Conservation (phyloP, 2,329 filamentous ascomycete species). For the Knoxdaviesia proteae region DNA sequence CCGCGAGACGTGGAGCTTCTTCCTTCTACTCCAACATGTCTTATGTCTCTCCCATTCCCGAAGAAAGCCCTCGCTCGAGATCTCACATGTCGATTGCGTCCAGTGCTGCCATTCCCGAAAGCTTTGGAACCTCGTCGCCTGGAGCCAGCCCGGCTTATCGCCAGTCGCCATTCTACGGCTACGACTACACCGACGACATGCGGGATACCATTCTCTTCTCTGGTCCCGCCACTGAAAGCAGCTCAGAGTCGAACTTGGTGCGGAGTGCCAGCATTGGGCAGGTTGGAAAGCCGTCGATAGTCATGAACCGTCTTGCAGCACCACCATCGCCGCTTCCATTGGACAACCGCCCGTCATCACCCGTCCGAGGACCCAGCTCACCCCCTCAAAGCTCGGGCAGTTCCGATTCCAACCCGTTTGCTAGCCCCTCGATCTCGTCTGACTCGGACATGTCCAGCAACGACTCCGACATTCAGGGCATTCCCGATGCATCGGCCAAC, state of each 20-base stretch:
- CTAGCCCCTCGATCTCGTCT: no score
- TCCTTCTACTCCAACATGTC: slow-evolving; percentile 46
- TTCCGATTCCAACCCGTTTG: no score
- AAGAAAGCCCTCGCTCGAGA: slow-evolving; percentile 38
- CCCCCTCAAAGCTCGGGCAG: no score
- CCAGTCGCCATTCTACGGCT: slow-evolving; percentile 15
- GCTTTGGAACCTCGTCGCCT: slow-evolving; percentile 31
- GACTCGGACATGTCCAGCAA: no score
- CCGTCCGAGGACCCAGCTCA: no score
- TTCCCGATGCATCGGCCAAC: slow-evolving; percentile 27
- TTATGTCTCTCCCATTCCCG: slow-evolving; percentile 55
- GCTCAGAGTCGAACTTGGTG: slow-evolving; percentile 22
- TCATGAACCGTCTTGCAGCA: slow-evolving; percentile 17
- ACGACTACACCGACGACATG: slow-evolving; percentile 30
- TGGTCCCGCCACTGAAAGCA: no score
- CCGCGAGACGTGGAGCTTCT: slow-evolving; percentile 36
- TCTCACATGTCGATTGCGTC: slow-evolving; percentile 49
- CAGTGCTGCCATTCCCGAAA: slow-evolving; percentile 50
- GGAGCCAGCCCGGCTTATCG: slow-evolving; percentile 21
- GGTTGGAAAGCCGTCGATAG: slow-evolving; percentile 33
- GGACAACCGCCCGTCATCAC: no score
- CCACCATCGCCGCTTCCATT: no score
- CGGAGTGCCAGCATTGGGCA: slow-evolving; percentile 41
- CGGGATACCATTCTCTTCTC: no score
- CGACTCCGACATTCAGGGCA: slow-evolving; percentile 2